Evolutionary conservation across 78 protist species (phyloP), one percentile per base, ranked within the genome.

Genomic region (Dictyostelium brefeldianum): DNA sequence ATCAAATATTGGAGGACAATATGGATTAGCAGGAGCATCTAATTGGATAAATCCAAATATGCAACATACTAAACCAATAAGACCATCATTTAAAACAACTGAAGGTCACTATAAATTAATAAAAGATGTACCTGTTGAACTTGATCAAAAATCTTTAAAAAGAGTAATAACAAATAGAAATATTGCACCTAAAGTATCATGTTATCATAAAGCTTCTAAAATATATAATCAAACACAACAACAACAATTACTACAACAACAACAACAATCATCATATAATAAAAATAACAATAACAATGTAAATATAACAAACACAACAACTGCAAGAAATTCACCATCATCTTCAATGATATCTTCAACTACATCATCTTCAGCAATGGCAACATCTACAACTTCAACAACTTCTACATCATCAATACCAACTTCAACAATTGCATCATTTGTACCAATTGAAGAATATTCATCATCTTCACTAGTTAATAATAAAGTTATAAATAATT

Each of bases 81-180:
- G 79, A 87, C 93, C 93, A 20, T 87, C 70, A 25, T 87, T 77
- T 31, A 77, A 77, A 22, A 64, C 93, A 27, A 25, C 50, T 2
- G 93, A 87, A 15, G 93, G 93, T n/a, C 47, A 46, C 53, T 87
- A 87, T 62, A 74, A 54, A 27, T 36, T 83, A 12, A 83, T 83
- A 18, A 83, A 71, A 46, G 91, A 83, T 67, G 75, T 31, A 12
- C 43, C 50, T 3, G 41, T 67, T 31, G 48, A 31, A 67, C 27
- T 67, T 12, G 75, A 67, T 67, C 43, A 67, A 31, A 67, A 15
- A 67, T 67, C 43, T 6, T 31, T 67, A 4, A 67, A 31, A 29
- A 27, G 43, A 64, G 36, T 15, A 29, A 31, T 67, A 4, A 2
- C 27, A 11, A 25, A 29, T 11, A 62, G 31, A 11, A 62, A 62